Percentiles rank a stretch among this genome's conserved stretches.
Conservation (phyloP, 2,329 filamentous ascomycete genomes). For the Setomelanomma holmii region DNA sequence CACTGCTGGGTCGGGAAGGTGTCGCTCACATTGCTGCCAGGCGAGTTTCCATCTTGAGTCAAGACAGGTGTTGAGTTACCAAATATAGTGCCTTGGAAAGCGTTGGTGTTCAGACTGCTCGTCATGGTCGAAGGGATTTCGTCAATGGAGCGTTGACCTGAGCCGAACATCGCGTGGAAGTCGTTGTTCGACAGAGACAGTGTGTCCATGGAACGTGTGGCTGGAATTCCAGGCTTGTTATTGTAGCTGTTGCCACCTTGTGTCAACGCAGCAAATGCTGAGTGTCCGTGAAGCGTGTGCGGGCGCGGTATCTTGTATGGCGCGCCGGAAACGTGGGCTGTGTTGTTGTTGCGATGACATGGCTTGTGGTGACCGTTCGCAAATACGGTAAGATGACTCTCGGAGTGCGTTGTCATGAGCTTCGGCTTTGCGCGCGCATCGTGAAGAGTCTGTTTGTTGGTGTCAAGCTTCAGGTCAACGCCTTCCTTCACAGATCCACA, state of each 20-base stretch:
- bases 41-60: conserved; percentile 41
- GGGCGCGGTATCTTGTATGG: conserved; percentile 67
- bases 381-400: conserved; percentile 66
- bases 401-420: conserved; percentile 64
- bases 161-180: conserved; percentile 46
- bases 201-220: conserved; percentile 45
- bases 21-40: conserved; percentile 44
- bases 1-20: conserved; percentile 40
- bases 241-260: conserved; percentile 32
- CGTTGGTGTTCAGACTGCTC: conserved; percentile 37
- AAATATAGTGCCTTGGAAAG: conserved; percentile 39
- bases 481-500: conserved; percentile 66
- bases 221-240: conserved; percentile 28
- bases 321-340: conserved; percentile 67
- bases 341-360: conserved; percentile 69
- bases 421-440: conserved; percentile 61
- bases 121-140: conserved; percentile 35
- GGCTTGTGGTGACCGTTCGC: conserved; percentile 71
- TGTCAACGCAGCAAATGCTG: conserved; percentile 36
- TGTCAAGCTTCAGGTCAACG: conserved; percentile 55
- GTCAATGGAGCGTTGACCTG: conserved; percentile 36
- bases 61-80: conserved; percentile 29
- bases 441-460: conserved; percentile 53
- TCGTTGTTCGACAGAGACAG: conserved; percentile 46
- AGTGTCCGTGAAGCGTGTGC: conserved; percentile 46